Base-by-base conservation (phyloP, 2,329 filamentous ascomycete genomes). In the Dothideomycetidae sp. region DNA sequence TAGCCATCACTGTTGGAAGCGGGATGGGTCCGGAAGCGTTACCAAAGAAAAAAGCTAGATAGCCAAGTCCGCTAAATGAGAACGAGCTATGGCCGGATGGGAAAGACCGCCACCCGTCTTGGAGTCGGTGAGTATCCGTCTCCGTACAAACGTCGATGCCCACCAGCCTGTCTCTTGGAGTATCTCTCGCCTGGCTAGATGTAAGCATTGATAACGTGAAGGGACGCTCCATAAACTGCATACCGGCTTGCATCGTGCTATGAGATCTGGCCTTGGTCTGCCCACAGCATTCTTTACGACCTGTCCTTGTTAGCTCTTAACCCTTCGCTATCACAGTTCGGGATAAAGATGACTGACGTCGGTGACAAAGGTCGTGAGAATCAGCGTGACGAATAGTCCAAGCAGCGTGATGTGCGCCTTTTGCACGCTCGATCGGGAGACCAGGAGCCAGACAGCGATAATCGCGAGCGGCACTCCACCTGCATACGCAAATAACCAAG, bases 221-320 rank as follows among this genome's bases (percentile, higher is more conserved):
- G 11, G 1, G 30, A 36, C 18, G n/a, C 15, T 23, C 16, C 10
- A 23, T 9, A n/a, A 26, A 52, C n/a, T n/a, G 53, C 29, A 55
- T 39, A 56, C 61, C 1, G 90, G 86, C 46, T 81, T 77, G 60
- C 90, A 98, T 26, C 90, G 76, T n/a, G 79, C 75, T 29, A 96
- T 73, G 23, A 94, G 63, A 58, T 96, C 88, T 3, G 88, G 88
- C 5, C 88, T 73, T 18, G 85, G 83, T 9, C 83, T 65, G 5
- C 83, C 83, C 16, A 88, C 81, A 7, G 80, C 71, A 53, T 93
- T 93, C 60, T 98, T 98, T 53, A 96, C 69, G 17, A 88, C 63
- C 48, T 50, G 13, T 13, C 12, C 3, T 10, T n/a, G 32, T 42
- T 15, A 44, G 35, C 19, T 18, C 17, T 28, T 23, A 4, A 21